Evolutionary conservation across 2,329 filamentous ascomycete genomes (phyloP), one percentile per base, ranked within the genome.

Genomic region (Penicillium capsulatum): DNA sequence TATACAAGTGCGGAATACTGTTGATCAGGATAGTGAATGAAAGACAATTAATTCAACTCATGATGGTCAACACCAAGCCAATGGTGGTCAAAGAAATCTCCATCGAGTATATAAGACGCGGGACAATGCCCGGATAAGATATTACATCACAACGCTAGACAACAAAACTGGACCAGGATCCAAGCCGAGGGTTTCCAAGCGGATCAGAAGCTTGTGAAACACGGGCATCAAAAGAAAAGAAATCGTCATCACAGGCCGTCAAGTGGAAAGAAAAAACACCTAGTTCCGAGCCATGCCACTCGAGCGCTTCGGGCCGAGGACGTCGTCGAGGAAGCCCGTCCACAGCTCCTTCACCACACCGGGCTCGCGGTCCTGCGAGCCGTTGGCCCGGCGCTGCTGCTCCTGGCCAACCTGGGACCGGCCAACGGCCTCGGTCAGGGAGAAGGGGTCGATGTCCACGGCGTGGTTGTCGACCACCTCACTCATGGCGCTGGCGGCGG

Each of bases 381-480:
- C 50, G 34, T 53, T 67, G n/a, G 67, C 60, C 15, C 64, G 63
- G 32, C 61, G 59, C 34, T 56, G 53, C 24, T 62, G 44, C 32
- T 59, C 60, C 40, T 64, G 65, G 19, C 60, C 62, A 15, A 60
- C 48, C 26, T 61, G 66, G 44, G 57, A 66, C 45, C 58, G 64
- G 34, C 53, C 61, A 14, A 77, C 70, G 9, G 65, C 60, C 44
- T 76, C 73, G 15, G 76, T 75, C 57, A 81, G 64, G 29, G 72
- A 71, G 56, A 76, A 74, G 27, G 75, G 75, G 52, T 79, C 73
- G 36, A 80, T 72, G 24, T 77, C 72, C 31, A 76, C 61, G 9
- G 72, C 64, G 57, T 73, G 68, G 45, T 75, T 77, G 54, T 82
- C 79, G 14, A 73, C 69, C 13, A 78, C 70, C 47, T 82, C 79